Evolutionary conservation across 2,329 filamentous ascomycete species (phyloP).

Genomic region (Pseudogymnoascus sp.): DNA sequence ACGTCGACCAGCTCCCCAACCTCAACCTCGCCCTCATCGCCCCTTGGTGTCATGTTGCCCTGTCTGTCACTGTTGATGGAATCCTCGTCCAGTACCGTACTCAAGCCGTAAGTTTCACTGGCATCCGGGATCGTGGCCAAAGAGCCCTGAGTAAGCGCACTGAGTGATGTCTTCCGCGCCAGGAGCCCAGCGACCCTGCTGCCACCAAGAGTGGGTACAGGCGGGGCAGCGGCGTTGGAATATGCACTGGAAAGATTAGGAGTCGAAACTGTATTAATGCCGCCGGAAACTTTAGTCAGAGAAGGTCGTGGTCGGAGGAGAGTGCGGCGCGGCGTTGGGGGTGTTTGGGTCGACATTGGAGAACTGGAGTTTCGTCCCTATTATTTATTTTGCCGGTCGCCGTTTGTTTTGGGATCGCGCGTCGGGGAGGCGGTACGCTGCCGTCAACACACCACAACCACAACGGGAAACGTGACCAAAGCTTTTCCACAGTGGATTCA

Average conservation of each 20-base stretch:
- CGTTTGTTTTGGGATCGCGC: conserved; percentile 8
- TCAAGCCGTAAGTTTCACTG: conserved; percentile 54
- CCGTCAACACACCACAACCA: conserved; percentile 1
- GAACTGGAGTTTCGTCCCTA: not conserved
- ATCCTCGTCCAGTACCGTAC: conserved; percentile 43
- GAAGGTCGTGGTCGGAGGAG: conserved; percentile 28
- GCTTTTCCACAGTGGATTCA: not conserved
- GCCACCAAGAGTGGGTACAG: conserved; percentile 2
- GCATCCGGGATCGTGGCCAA: conserved; percentile 61
- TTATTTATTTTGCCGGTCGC: conserved; percentile 9
- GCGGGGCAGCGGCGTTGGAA: conserved; percentile 11
- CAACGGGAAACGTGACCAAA: conserved; percentile 6
- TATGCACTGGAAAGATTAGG: conserved; percentile 46
- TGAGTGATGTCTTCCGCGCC: conserved; percentile 64
- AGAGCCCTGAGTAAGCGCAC: conserved; percentile 56
- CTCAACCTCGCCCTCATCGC: conserved; percentile 49
- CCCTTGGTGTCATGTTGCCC: conserved; percentile 45
- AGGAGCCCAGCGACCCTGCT: conserved; percentile 33
- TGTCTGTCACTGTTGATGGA: conserved; percentile 27
- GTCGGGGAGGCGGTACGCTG: conserved; percentile 7
- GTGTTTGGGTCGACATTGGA: conserved; percentile 18
- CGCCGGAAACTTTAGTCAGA: conserved; percentile 17
- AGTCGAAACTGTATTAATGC: conserved; percentile 45
- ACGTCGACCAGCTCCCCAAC: conserved; percentile 85
- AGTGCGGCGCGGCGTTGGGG: conserved; percentile 25